Evolutionary conservation across 1,284 basidiomycete species (phyloP).

Genomic region (Ustilago sp.): DNA sequence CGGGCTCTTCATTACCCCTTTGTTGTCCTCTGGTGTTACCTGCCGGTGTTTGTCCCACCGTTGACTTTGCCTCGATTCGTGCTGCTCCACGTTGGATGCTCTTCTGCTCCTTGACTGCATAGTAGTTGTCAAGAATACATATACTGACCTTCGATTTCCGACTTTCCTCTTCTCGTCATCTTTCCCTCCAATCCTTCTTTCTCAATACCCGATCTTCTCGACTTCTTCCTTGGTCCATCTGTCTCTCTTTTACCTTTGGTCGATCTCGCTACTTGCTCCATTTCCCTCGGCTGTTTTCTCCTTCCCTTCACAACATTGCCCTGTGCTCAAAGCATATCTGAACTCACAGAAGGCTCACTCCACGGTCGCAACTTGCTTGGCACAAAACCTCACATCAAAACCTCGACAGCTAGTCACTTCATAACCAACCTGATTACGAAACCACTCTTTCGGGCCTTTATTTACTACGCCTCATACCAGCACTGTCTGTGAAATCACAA

Average conservation of each 20-base stretch:
- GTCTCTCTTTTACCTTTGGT: not conserved
- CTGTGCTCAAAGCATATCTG: not conserved
- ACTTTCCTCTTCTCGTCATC: not conserved
- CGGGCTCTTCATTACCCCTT: not conserved
- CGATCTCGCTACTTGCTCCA: not conserved
- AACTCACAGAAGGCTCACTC: not conserved
- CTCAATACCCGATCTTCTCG: too few relatives aligned
- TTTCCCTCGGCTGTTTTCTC: not conserved
- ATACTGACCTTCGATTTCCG: slow-evolving; percentile 16
- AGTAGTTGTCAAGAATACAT: slow-evolving; percentile 5
- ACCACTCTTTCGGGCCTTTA: not conserved
- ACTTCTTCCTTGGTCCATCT: too few relatives aligned
- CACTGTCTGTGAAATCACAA: not conserved
- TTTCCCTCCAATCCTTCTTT: not conserved
- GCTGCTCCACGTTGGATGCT: not conserved
- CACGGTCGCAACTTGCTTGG: not conserved
- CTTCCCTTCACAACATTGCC: not conserved
- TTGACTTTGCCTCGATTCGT: not conserved
- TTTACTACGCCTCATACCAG: not conserved
- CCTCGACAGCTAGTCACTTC: not conserved
- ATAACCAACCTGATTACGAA: not conserved
- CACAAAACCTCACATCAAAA: too few relatives aligned
- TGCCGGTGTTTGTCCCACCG: not conserved
- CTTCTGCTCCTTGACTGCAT: not conserved
- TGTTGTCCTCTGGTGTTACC: too few relatives aligned